Base-by-base conservation (phyloP, 768 basidiomycete species). In the Russula sp. region DNA sequence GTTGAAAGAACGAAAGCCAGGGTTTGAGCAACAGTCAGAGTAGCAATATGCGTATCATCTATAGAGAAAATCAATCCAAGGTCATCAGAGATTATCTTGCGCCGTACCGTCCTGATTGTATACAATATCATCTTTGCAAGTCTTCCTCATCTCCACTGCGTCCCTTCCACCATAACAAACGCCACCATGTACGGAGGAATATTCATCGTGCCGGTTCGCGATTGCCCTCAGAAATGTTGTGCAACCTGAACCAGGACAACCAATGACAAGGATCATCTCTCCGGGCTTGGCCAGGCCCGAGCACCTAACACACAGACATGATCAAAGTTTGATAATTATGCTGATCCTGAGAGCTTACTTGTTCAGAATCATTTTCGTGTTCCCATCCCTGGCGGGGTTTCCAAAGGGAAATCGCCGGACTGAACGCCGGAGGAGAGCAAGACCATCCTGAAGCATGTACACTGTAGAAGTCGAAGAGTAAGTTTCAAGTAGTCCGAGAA, bases 31-130 rank as follows among this genome's bases (percentile, higher is more conserved):
- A 92, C 91, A 2, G 89, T 89, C 59, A 96, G 76, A 1, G 90
- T 92, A 1, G 92, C 82, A 50, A 94, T 84, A 70, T 95, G 92
- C 46, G 86, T 81, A 71, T 94, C 91, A 67, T 89, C 92, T 87
- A 72, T 11, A 10, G 22, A 48, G 62, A 63, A 56, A 68, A 72
- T n/a, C 63, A 64, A 38, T 73, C 70, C 61, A 74, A 75, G 64
- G 16, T 24, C 30, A 38, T 44, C 34, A 54, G 20, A 22, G 42
- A 14, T 14, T 22, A 2, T 40, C 16, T n/a, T 42, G 24, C 52
- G 34, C 34, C 36, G 22, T 54, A 86, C 87, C 86, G 79, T 90
- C 89, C 73, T 84, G 83, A 67, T 90, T 89, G 72, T 89, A 92
- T 8, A 86, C 84, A 1, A 89, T 87, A 73, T 90, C 91, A 56